phyloP scores from a whole-genome alignment of 345 rosid species.

The Linum lewisii region DNA sequence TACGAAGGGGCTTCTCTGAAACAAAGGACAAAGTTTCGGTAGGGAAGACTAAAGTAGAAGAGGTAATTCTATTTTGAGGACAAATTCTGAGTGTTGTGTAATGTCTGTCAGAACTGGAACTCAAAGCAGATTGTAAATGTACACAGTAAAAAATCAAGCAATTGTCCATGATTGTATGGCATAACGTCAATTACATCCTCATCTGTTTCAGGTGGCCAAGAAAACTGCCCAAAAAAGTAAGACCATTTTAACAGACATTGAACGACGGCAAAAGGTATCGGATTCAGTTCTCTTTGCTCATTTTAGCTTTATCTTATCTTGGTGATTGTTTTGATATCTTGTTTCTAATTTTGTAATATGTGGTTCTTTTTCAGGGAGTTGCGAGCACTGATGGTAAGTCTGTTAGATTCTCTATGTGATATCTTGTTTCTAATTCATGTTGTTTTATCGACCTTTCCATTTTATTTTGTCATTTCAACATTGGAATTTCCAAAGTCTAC shows the following conservation, averaged over 20 bases:
- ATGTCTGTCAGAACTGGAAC: background rate
- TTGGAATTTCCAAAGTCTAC: no score
- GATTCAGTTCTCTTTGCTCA: slow-evolving; percentile 7
- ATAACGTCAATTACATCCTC: slow-evolving; percentile 6
- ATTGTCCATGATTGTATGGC: background rate
- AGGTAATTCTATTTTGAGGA: slow-evolving; percentile 37
- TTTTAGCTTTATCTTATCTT: background rate
- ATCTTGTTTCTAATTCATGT: no score
- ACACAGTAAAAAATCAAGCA: background rate
- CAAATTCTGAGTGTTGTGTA: background rate
- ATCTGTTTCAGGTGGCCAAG: slow-evolving; percentile 63
- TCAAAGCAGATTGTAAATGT: background rate
- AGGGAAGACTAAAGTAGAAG: slow-evolving; percentile 88
- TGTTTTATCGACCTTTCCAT: no score
- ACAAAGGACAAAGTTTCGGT: slow-evolving; percentile 84
- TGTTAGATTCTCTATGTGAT: slow-evolving; percentile 3
- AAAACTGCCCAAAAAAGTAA: slow-evolving; percentile 84
- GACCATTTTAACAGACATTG: slow-evolving; percentile 77
- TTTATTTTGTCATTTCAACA: no score
- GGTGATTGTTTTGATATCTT: slow-evolving; percentile 15
- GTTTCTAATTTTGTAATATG: slow-evolving; percentile 10
- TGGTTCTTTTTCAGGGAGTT: slow-evolving; percentile 62
- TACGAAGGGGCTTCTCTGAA: slow-evolving; percentile 75
- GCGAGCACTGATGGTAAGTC: slow-evolving; percentile 89
- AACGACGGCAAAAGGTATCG: slow-evolving; percentile 93